phyloP scores from a whole-genome alignment of 768 basidiomycete genomes.

The Rhodotorula taiwanensis region DNA sequence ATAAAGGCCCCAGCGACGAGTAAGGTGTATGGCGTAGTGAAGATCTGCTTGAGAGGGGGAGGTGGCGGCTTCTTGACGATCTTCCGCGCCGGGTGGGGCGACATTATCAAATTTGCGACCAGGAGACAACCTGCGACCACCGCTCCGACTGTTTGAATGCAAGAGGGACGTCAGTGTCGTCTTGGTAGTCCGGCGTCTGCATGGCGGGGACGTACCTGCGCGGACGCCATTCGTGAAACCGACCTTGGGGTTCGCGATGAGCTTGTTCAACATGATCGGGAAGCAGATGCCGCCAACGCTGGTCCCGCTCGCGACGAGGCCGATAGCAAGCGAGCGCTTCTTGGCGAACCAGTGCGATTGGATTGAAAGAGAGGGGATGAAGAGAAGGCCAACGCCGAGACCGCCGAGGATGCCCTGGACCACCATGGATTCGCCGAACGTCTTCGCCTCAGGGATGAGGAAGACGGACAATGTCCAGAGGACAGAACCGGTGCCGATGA shows the following conservation, averaged over 20 bases:
- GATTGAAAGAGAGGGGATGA: constrained; percentile 28
- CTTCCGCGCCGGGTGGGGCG: constrained; percentile 25
- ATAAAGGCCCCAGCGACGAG: constrained; percentile 8
- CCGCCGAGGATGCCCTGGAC: constrained; percentile 53
- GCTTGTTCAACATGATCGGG: constrained; percentile 58
- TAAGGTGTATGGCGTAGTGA: background rate
- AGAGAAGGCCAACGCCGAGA: constrained; percentile 49
- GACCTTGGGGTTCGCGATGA: constrained; percentile 38
- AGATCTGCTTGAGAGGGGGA: constrained; percentile 15
- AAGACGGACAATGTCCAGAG: constrained; percentile 45
- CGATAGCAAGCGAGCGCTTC: constrained; percentile 64
- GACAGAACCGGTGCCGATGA: constrained; percentile 44
- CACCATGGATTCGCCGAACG: constrained; percentile 49
- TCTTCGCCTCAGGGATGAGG: constrained; percentile 19
- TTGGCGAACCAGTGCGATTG: constrained; percentile 55
- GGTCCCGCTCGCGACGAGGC: constrained; percentile 63
- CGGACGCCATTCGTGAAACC: constrained; percentile 42
- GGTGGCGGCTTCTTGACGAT: constrained; percentile 7
- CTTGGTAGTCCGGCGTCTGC: too few relatives aligned
- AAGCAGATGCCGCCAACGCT: constrained; percentile 57
- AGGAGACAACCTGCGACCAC: constrained; percentile 47
- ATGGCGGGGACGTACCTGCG: constrained; percentile 23
- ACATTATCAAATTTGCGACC: constrained; percentile 49
- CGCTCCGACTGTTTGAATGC: constrained; percentile 47
- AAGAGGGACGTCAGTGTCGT: background rate